Percentiles rank a stretch among this genome's conserved stretches.
These are phyloP conservation scores for Nigrograna mackinnonii DNA, from an alignment of 2,329 filamentous ascomycete genomes.

Conservation along the genomic window DNA sequence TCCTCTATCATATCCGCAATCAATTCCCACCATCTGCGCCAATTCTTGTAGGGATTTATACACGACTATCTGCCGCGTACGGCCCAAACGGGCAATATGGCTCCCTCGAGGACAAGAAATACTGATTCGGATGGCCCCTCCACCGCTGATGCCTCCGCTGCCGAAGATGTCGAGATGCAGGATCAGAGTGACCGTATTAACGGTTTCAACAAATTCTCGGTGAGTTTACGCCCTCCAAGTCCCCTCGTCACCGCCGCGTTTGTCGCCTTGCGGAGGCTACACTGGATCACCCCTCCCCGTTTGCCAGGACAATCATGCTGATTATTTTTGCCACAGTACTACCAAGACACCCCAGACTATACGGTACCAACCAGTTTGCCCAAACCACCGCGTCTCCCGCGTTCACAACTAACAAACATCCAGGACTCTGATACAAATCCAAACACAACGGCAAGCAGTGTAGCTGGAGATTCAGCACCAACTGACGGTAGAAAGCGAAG, in stretches of 20 bases:
- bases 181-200: slow-evolving; percentile 34
- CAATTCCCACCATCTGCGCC: slow-evolving; percentile 6
- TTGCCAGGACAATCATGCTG: no score
- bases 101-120: slow-evolving; percentile 39
- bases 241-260: slow-evolving; percentile 1
- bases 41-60: slow-evolving; percentile 9
- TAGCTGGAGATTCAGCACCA: slow-evolving; percentile 71
- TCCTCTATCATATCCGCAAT: slow-evolving; percentile 7
- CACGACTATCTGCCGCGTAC: slow-evolving; percentile 26
- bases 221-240: slow-evolving; percentile 21
- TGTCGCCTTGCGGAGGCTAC: no score
- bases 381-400: slow-evolving; percentile 2
- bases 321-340: slow-evolving; percentile 43
- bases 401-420: slow-evolving; percentile 19
- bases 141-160: slow-evolving; percentile 40
- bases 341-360: slow-evolving; percentile 65
- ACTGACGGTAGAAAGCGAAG: slow-evolving; percentile 81
- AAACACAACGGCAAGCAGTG: slow-evolving; percentile 78
- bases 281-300: no score
- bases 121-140: slow-evolving; percentile 38
- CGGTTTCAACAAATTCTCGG: slow-evolving; percentile 39
- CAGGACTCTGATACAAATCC: slow-evolving; percentile 69
- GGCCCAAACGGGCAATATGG: slow-evolving; percentile 43
- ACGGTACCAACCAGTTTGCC: slow-evolving; percentile 47
- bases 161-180: slow-evolving; percentile 43